Evolutionary conservation across 345 rosid genomes (phyloP), one percentile per base, ranked within the genome.

Genomic region (Populus ilicifolia): DNA sequence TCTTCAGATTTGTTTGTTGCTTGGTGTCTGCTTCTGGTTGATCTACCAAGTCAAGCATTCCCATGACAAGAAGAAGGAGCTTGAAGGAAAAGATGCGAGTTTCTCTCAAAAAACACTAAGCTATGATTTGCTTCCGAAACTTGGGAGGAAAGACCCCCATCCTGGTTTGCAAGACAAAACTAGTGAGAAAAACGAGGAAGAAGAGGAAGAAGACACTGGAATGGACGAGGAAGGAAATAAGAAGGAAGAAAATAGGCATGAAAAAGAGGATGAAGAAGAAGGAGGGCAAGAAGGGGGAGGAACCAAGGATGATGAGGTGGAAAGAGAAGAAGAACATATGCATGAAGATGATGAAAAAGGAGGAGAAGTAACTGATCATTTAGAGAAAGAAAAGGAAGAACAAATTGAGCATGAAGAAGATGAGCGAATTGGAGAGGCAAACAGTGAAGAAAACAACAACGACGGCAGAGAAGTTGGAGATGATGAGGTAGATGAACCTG

Each of bases 11-110:
- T 85, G 91, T 70, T 83, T 95, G 78, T 77, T 93, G 78, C 87
- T 95, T 70, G 93, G 92, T 70, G 87, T 93, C 63, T 93, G 96
- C 80, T 87, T 96, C 52, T 93, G 97, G 98, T 78, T 93, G 81
- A 83, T 93, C 78, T 93, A 90, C 78, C 97, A 93, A 85, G 94
- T 92, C n/a, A 93, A 96, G 91, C 89, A 80, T 68, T 93, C 98
- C 59, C 92, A 90, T 80, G 98, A 92, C 73, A 96, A 90, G 89
- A 96, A 90, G 80, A 88, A 87, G 84, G 98, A 92, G 65, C 77
- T 89, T 38, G 86, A 88, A 41, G 93, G 85, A 83, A 88, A 84
- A 27, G 93, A 88, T 68, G 64, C 82, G 13, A 85, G 86, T 79
- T 39, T 76, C 54, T 81, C 85, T 0, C 79, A 63, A 21, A 71